phyloP scores from a whole-genome alignment of 345 rosid species.

The Cardiospermum halicacabum region DNA sequence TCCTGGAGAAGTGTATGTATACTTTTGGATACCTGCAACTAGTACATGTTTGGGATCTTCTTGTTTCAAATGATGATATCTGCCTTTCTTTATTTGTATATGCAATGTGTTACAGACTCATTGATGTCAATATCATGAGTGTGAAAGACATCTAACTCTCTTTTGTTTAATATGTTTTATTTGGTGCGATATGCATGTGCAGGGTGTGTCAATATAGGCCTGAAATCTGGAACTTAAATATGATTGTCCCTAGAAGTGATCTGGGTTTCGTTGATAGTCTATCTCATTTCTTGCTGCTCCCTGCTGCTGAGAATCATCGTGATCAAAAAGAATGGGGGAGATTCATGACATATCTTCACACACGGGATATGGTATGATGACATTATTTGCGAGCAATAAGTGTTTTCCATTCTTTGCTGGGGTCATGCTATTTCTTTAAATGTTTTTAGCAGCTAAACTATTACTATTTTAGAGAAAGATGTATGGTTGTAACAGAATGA shows the following conservation, averaged over 20 bases:
- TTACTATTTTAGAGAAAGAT: background rate
- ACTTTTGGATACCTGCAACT: background rate
- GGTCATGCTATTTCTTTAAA: background rate
- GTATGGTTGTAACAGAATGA: background rate
- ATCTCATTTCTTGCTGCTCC: slow-evolving; percentile 17
- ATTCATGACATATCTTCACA: slow-evolving; percentile 23
- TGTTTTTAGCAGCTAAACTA: background rate
- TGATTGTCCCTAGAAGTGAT: slow-evolving; percentile 11
- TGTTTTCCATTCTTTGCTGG: background rate
- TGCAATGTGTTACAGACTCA: background rate
- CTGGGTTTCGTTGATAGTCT: slow-evolving; percentile 6
- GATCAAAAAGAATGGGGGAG: slow-evolving; percentile 24
- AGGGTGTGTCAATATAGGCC: slow-evolving; percentile 18
- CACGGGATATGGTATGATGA: slow-evolving; percentile 19
- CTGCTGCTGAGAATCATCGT: slow-evolving; percentile 22
- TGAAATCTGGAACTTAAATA: slow-evolving; percentile 8
- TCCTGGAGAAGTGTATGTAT: slow-evolving; percentile 22
- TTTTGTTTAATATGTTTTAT: background rate
- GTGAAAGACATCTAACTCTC: background rate
- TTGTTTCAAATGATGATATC: background rate
- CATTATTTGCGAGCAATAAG: background rate
- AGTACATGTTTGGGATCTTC: background rate
- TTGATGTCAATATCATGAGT: background rate
- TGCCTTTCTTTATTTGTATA: background rate
- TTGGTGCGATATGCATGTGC: background rate